Evolutionary conservation across 768 basidiomycete genomes (phyloP).

Genomic region (Suillus clintonianus): DNA sequence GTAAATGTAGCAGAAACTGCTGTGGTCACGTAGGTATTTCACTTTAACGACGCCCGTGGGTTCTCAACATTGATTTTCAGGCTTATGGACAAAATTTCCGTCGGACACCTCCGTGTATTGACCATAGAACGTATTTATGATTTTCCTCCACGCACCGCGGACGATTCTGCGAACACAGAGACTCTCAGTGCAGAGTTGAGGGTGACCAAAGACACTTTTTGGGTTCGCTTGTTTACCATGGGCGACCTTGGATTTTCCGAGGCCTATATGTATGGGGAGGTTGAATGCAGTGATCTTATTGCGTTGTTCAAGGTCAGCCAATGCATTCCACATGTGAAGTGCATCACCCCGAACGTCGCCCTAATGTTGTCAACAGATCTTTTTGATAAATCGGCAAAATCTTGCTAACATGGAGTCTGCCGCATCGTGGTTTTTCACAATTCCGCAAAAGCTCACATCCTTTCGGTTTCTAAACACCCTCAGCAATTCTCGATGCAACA

Average conservation of each 20-base stretch:
- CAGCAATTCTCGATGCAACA: slow-evolving; percentile 64
- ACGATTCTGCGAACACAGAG: background rate
- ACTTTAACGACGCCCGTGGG: slow-evolving; percentile 5
- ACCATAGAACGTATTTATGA: slow-evolving; percentile 46
- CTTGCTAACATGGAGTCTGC: slow-evolving; percentile 52
- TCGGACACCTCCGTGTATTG: slow-evolving; percentile 51
- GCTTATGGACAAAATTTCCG: slow-evolving; percentile 45
- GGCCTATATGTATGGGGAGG: slow-evolving; percentile 79
- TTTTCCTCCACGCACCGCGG: slow-evolving; percentile 37
- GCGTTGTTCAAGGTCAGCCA: slow-evolving; percentile 58
- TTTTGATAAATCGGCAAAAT: slow-evolving; percentile 55
- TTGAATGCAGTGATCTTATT: slow-evolving; percentile 67
- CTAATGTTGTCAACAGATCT: slow-evolving; percentile 45
- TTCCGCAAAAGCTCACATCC: slow-evolving; percentile 56
- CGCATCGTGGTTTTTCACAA: slow-evolving; percentile 53
- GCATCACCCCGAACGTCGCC: background rate
- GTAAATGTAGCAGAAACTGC: slow-evolving; percentile 45
- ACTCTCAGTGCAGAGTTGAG: slow-evolving; percentile 43
- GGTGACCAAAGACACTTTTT: slow-evolving; percentile 55
- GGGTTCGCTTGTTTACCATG: slow-evolving; percentile 58
- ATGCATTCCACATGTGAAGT: background rate
- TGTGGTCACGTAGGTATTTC: slow-evolving; percentile 43
- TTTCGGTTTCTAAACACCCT: slow-evolving; percentile 68
- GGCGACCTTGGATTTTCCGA: slow-evolving; percentile 76
- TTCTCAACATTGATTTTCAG: slow-evolving; percentile 21